Base-by-base conservation (phyloP, 1,284 basidiomycete genomes). In the Boletus subluridellus region DNA sequence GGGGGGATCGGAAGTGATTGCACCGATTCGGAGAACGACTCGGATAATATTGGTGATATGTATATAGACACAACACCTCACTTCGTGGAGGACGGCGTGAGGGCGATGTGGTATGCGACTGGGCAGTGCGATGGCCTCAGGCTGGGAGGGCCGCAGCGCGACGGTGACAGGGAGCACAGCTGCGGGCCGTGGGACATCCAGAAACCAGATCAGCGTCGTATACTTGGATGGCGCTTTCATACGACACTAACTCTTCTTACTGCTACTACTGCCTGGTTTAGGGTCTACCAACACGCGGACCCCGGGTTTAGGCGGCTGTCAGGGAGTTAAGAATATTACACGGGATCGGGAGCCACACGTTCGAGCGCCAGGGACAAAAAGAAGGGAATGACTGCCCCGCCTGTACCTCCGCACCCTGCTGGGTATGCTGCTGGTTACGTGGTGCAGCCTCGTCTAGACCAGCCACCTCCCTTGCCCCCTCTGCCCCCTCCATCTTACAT, bases 381-480 rank as follows among this genome's bases (percentile, higher is more conserved):
- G 11, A 45, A 15, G 11, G 15, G 8, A n/a, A 66, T 66, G 64
- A 26, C 51, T 41, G 59, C 49, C 42, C 69, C 69, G 49, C 71
- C 69, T 15, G 59, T 69, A 12, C 71, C 71, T 59, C 69, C 69
- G 0, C 58, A 37, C 12, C 69, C 70, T 17, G 21, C 60, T 24
- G 52, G 46, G 21, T 59, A 57, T 21, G 24, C 53, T 17, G 12
- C 35, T 35, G 38, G 56, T 54, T 58, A 59, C 58, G 56, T 59
- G 49, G 47, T 34, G 0, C 49, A n/a, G 7, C 58, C 38, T 41
- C 53, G 41, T 54, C 49, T 17, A 30, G 49, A 63, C 47, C 71
- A 60, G 53, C 69, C 69, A 28, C 74, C 76, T 6, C 79, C 79
- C 0, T 35, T 80, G 1, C 80, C 80, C 3, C 79, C 80, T n/a